Evolutionary conservation across 2,329 filamentous ascomycete species (phyloP).

Genomic region (Paraconiothyrium sp.): DNA sequence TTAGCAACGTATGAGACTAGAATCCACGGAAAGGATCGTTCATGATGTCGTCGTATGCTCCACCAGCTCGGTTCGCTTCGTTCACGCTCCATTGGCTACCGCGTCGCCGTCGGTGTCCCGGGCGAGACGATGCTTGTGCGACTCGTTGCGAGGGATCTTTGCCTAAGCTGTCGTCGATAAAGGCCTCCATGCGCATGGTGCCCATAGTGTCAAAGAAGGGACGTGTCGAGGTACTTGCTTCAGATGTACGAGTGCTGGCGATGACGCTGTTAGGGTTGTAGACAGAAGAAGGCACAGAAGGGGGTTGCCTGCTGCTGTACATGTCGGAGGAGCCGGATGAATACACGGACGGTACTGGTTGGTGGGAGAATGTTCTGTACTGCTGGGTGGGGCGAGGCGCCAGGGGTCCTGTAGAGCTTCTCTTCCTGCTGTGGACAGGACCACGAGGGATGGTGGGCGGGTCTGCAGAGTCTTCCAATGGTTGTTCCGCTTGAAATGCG

Average conservation of each 20-base stretch:
- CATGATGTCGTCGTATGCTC: conserved; percentile 44
- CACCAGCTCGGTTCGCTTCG: conserved; percentile 39
- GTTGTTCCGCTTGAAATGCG: conserved; percentile 49
- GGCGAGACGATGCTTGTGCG: conserved; percentile 29
- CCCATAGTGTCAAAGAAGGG: conserved; percentile 87
- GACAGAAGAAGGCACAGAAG: conserved; percentile 50
- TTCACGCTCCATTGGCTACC: conserved; percentile 50
- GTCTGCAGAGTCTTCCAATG: conserved; percentile 70
- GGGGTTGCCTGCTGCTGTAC: conserved; percentile 44
- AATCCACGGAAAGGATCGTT: conserved; percentile 49
- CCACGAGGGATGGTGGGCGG: conserved; percentile 78
- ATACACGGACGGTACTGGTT: conserved; percentile 51
- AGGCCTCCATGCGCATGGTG: conserved; percentile 96
- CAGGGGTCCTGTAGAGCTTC: conserved; percentile 87
- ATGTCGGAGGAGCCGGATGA: conserved; percentile 52
- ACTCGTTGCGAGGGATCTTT: conserved; percentile 31
- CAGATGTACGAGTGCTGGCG: conserved; percentile 62
- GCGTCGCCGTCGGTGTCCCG: conserved; percentile 36
- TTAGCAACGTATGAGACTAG: conserved; percentile 26
- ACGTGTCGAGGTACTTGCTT: conserved; percentile 59
- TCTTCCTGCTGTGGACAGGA: conserved; percentile 78
- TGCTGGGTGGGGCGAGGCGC: conserved; percentile 71
- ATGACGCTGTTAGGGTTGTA: conserved; percentile 51
- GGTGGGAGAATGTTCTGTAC: conserved; percentile 79
- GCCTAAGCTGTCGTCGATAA: conserved; percentile 69